Evolutionary conservation across 768 basidiomycete genomes (phyloP), one percentile per base, ranked within the genome.

Genomic region (Collybia mongolica): DNA sequence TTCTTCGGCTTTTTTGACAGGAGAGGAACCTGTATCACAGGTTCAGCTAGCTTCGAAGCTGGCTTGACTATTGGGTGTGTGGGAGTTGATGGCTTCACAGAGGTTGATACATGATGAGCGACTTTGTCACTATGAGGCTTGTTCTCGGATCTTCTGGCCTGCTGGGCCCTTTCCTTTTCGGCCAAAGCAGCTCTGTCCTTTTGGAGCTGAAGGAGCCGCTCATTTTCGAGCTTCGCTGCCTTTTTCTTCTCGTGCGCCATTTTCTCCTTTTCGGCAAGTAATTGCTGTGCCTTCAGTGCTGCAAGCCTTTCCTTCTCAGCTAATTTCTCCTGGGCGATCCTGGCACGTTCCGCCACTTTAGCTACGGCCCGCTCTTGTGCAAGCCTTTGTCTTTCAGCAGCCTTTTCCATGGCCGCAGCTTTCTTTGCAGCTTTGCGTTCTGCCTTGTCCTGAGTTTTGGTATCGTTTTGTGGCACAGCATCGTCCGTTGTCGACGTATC

Each of bases 1-100:
- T 92, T 92, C 75, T 90, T 92, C 5, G 90, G 86, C 67, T 89
- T 84, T 65, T 85, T 90, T 19, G 90, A 90, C 36, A 90, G 71
- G 28, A 92, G 79, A 15, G 90, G 88, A 9, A 82, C 83, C 60
- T 90, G 90, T 2, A 73, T 59, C 4, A 66, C 61, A n/a, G 72
- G 67, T 39, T 79, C 75, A 6, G 52, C 39, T 19, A 42, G 50
- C 7, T 51, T 41, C 20, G 52, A 43, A 18, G 51, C 46, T 70
- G 46, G 57, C 52, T 43, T 54, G 52, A 55, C 56, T 32, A 54
- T 62, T 61, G 40, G 20, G 23, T 18, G 14, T 19, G 9, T 41
- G 17, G 12, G 49, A 39, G 17, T 29, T 20, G 32, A 48, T 35
- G 55, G 54, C 22, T 49, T 49, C n/a, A 19, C 46, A 40, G 26